These are phyloP conservation scores for Herpetospermum pedunculosum DNA, from an alignment of 306 rosid genomes.

Conservation along the genomic window DNA sequence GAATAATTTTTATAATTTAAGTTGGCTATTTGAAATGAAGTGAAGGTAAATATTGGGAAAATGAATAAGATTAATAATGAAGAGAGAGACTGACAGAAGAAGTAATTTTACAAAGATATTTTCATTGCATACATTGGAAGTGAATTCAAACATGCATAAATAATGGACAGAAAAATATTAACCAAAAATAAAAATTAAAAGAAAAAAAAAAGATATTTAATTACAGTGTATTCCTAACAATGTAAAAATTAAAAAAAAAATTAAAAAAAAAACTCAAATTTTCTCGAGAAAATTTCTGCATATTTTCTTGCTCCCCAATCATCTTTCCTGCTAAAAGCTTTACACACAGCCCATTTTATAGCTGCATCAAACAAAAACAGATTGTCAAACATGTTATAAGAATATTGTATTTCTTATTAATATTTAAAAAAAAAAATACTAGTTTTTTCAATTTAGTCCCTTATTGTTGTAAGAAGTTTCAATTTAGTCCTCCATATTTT, in stretches of 20 bases:
- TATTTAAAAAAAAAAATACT: too few species aligned
- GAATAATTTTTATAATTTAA: not conserved
- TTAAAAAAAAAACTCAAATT: not conserved
- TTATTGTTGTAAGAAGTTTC: too few species aligned
- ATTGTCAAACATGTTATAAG: not conserved
- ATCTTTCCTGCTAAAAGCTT: not conserved
- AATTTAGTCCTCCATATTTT: too few species aligned
- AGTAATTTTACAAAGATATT: not conserved
- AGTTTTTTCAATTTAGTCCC: too few species aligned
- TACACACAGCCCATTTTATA: not conserved
- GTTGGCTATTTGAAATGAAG: not conserved
- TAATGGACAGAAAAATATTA: constrained; percentile 3
- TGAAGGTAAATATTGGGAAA: not conserved
- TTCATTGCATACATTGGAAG: not conserved
- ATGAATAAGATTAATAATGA: not conserved
- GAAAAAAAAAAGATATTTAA: not conserved
- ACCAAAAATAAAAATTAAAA: not conserved
- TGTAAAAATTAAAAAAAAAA: not conserved
- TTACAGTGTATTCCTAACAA: constrained; percentile 2
- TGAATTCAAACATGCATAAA: constrained; percentile 2
- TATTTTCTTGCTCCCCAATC: constrained; percentile 7
- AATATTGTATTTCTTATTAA: not conserved
- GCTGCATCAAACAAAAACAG: not conserved
- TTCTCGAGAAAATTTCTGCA: constrained; percentile 10
- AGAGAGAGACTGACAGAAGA: not conserved